Evolutionary conservation across 106 monocot genomes (phyloP), one percentile per base, ranked within the genome.

Genomic region (Gastrodia elata): DNA sequence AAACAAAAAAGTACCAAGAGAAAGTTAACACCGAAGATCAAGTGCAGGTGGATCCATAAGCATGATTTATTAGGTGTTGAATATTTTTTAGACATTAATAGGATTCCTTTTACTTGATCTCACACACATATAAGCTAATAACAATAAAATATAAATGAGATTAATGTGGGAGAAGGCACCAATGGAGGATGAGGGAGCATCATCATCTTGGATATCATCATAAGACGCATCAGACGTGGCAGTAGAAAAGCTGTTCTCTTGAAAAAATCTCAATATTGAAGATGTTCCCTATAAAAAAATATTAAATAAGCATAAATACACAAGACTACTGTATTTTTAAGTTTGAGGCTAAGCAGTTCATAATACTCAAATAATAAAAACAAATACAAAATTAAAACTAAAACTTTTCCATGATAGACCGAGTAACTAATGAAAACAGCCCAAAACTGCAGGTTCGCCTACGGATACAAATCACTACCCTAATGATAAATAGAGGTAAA

Each of bases 211-310:
- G 46, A 77, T n/a, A 7, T 71, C 11, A 14, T 32, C 72, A 39
- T 38, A 15, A 52, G 42, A 67, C n/a, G 11, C 85, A 71, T 68
- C 77, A 15, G 39, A 79, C 55, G 77, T 24, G 68, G 65, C 52
- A 37, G 41, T 71, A 74, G 77, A 78, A 68, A 76, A 38, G 27
- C 68, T 68, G 26, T 61, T 81, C 1, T 57, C 80, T 49, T 77
- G 83, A 73, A 97, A 87, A 42, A 83, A 90, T 40, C 82, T 91
- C 70, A 88, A 79, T 27, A 96, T 96, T 27, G 96, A 85, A 44
- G 75, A 82, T 68, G 74, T 79, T 41, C 81, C 88, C 96, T 96
- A 67, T 2, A 18, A 76, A 69, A 72, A n/a, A 1, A n/a, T 78
- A 22, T 52, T 64, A 4, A 56, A 26, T 42, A 27, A 46, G 0